Evolutionary conservation across 1,284 basidiomycete species (phyloP), one percentile per base, ranked within the genome.

Genomic region (Apiotrichum sp.): DNA sequence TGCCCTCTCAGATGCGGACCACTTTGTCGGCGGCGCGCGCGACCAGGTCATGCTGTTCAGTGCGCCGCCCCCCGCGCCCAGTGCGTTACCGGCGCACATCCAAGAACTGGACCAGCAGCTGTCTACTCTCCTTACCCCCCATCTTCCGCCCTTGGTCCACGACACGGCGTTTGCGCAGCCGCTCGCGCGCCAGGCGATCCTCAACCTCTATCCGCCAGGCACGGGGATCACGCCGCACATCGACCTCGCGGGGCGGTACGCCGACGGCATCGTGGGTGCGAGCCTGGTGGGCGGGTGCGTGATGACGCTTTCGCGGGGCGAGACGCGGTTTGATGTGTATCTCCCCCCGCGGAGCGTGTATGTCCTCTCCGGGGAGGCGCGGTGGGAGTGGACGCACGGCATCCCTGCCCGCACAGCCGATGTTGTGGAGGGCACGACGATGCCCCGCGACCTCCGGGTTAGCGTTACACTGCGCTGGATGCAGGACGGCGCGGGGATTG

Each of bases 301-400:
- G 8, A 71, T 76, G 71, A 55, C 52, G 14, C 65, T 71, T n/a
- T 49, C 49, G 47, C 44, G 35, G 33, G 48, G 36, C 9, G 45
- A 52, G 7, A 14, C n/a, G n/a, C 29, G 47, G 33, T 46, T 65
- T 29, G 55, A 71, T 16, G 70, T 79, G n/a, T 78, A 73, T 50
- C 64, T 80, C 4, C 75, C 77, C 0, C 66, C 73, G 6, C 51
- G 73, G 10, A 72, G 65, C 0, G 71, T 79, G 1, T 72, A 79
- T 41, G 61, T 76, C 5, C 45, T 80, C 44, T 67, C 64, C 0
- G 73, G 73, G 0, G 67, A 72, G 47, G 73, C 77, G 22, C 57
- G 79, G 32, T 80, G 77, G 74, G 64, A 69, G 1, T 80, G 78
- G 78, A 61, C 59, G 29, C 79, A 80, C 58, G 78, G 78, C 6